Percentiles rank a stretch among this genome's conserved stretches.
Conservation (phyloP, 2,329 filamentous ascomycete species). For the Cladophialophora exuberans region DNA sequence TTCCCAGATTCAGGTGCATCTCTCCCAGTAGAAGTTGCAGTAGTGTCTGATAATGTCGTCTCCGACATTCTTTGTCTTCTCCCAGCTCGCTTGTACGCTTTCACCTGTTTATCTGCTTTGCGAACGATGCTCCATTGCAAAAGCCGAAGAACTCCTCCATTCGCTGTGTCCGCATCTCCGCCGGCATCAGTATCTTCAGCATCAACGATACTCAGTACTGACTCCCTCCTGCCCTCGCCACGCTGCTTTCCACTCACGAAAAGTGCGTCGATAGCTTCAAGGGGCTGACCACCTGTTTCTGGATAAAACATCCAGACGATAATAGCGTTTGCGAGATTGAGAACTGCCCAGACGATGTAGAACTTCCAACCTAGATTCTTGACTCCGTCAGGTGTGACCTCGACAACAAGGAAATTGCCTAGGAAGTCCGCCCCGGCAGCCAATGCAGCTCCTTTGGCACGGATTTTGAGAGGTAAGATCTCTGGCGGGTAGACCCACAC, state of each 20-base stretch:
- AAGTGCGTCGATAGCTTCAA: conserved; percentile 65
- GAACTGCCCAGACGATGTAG: conserved; percentile 53
- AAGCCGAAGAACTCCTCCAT: not conserved
- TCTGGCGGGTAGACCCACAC: conserved; percentile 48
- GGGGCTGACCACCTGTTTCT: conserved; percentile 65
- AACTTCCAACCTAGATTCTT: conserved; percentile 55
- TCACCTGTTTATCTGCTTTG: conserved; percentile 9
- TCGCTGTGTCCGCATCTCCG: too few species aligned
- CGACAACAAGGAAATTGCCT: conserved; percentile 68
- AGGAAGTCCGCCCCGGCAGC: conserved; percentile 56
- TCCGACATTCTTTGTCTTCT: not conserved
- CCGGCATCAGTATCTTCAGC: not conserved
- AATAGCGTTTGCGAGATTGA: conserved; percentile 6
- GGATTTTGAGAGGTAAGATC: conserved; percentile 52
- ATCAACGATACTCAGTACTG: not conserved
- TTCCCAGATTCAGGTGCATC: too few species aligned
- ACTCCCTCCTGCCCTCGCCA: conserved; percentile 2
- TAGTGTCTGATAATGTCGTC: not conserved
- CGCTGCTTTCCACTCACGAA: conserved; percentile 32
- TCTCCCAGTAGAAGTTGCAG: not conserved
- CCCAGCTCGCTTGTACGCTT: conserved; percentile 3
- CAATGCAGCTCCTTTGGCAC: conserved; percentile 46
- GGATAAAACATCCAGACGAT: conserved; percentile 20
- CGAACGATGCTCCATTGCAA: conserved; percentile 16
- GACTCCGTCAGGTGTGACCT: conserved; percentile 54